Evolutionary conservation across 2,329 filamentous ascomycete species (phyloP).

Genomic region (Falciphora oryzae): DNA sequence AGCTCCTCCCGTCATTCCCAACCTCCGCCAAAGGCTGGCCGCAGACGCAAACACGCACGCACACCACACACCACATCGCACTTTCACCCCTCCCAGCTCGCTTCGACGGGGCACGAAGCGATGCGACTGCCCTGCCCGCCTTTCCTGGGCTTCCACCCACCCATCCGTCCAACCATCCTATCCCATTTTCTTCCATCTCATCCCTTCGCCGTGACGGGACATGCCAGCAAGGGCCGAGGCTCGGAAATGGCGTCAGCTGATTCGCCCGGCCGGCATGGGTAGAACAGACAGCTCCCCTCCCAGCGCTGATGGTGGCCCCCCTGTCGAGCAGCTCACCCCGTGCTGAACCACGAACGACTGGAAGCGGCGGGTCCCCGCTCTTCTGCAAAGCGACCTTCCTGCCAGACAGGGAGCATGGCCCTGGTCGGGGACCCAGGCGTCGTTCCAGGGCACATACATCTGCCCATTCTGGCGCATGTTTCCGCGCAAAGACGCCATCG

Average conservation of each 20-base stretch:
- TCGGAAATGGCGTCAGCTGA: constrained; percentile 7
- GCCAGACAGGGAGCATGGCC: not conserved
- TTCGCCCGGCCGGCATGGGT: not conserved
- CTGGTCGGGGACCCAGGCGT: too few relatives aligned
- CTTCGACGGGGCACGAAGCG: not conserved
- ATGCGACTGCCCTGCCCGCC: too few relatives aligned
- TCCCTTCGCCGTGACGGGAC: not conserved
- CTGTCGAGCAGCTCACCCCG: not conserved
- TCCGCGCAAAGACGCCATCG: not conserved
- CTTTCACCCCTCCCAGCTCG: not conserved
- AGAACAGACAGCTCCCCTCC: not conserved
- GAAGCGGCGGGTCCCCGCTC: not conserved
- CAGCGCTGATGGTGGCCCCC: not conserved
- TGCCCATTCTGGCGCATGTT: not conserved
- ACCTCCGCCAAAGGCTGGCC: not conserved
- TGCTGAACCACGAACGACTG: not conserved
- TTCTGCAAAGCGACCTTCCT: not conserved
- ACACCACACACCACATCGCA: not conserved
- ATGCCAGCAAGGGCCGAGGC: not conserved
- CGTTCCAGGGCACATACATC: not conserved
- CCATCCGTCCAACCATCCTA: not conserved
- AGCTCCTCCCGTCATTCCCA: not conserved
- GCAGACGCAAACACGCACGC: not conserved
- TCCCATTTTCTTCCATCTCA: not conserved
- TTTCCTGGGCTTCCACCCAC: not conserved